Conservation (phyloP, 768 basidiomycete species). For the Boletellus sp. region DNA sequence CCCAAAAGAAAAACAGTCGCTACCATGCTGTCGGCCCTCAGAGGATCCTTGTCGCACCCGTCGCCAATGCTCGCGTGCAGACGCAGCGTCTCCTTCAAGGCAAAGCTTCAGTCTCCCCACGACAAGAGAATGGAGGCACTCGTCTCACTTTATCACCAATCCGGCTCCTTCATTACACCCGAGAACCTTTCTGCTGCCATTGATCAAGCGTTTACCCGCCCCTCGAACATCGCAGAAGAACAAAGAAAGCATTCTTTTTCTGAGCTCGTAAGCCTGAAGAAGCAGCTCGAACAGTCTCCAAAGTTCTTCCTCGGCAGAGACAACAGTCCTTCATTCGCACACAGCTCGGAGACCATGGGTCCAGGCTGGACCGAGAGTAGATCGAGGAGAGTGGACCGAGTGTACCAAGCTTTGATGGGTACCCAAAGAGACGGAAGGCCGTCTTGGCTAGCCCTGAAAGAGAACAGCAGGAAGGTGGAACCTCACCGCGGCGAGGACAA, state of each 20-base stretch:
- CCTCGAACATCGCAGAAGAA: slow-evolving; percentile 15
- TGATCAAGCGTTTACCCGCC: slow-evolving; percentile 54
- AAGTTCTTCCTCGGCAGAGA: slow-evolving; percentile 32
- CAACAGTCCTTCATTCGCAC: background rate
- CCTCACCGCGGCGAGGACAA: slow-evolving; percentile 16
- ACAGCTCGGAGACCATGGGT: slow-evolving; percentile 24
- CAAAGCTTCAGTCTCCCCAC: slow-evolving; percentile 14
- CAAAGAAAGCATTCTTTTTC: slow-evolving; percentile 9
- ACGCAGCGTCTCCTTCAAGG: slow-evolving; percentile 22
- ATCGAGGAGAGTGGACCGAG: slow-evolving; percentile 23
- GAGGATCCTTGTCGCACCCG: slow-evolving; percentile 4
- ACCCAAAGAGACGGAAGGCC: slow-evolving; percentile 29
- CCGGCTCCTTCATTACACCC: slow-evolving; percentile 63
- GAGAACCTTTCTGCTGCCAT: slow-evolving; percentile 65
- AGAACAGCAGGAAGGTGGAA: slow-evolving; percentile 22
- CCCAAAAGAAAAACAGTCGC: background rate
- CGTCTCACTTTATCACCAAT: slow-evolving; percentile 74
- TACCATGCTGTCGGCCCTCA: slow-evolving; percentile 14
- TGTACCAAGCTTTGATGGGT: slow-evolving; percentile 28
- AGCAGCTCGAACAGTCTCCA: slow-evolving; percentile 4
- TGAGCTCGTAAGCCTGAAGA: slow-evolving; percentile 18
- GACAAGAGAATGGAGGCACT: slow-evolving; percentile 60
- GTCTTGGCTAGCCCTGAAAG: slow-evolving; percentile 32
- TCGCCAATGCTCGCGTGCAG: slow-evolving; percentile 6
- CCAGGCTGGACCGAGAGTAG: slow-evolving; percentile 30